Base-by-base conservation (phyloP, 257 asterid species). In the Nemophila menziesii region DNA sequence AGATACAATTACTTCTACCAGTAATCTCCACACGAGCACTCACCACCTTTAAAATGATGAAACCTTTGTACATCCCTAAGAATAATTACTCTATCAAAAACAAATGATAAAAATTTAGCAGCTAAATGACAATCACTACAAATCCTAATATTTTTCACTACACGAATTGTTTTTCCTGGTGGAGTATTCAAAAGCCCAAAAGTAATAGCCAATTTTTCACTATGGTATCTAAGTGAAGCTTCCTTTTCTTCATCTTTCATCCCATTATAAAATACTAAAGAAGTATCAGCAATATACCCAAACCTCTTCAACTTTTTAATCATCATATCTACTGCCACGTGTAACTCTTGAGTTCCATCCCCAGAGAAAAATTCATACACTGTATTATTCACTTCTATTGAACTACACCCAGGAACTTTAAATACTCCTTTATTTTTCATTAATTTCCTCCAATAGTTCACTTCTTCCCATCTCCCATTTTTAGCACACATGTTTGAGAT, bases 11-110 rank as follows among this genome's bases (percentile, higher is more conserved):
- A 15, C 33, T 20, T 34, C 51, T 59, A 63, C 75, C 75, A 68
- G 46, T 53, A 68, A 55, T 68, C 71, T 20, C 75, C 61, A 42
- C 71, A 68, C 29, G 75, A 68, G 27, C 75, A 68, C 13, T 68
- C 51, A 5, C 74, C 74, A 15, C 49, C 70, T 50, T 48, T 48
- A 38, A 68, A 63, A 50, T 63, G 67, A 51, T 68, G 75, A 53
- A 68, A 68, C 62, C 70, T 48, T 42, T 68, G 75, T 23, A 54
- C 11, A 51, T 68, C 75, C 58, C 75, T 44, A 13, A 68, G 23
- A 46, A 68, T 48, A 16, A 68, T 50, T 12, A 18, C 36, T 51
- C 64, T 59, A 34, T 53, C 52, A 42, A 33, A 63, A 19, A 54
- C 18, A 22, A 17, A 45, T 2, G 75, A 54, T 26, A 63, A 62